phyloP scores from a whole-genome alignment of 2,329 filamentous ascomycete genomes.

The Botrytis squamosa region DNA sequence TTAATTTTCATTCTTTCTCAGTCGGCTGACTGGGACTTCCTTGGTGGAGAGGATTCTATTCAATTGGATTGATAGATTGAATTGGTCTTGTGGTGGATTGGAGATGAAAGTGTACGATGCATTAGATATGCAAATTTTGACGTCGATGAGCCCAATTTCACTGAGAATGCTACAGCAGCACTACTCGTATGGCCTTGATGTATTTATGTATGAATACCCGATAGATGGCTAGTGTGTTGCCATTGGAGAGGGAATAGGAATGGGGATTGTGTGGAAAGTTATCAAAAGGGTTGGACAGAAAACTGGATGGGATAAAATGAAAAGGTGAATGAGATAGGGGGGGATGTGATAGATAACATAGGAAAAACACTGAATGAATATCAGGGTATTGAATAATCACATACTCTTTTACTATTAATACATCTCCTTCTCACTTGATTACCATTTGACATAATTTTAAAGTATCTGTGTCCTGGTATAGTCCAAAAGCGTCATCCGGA shows the following conservation, averaged over 20 bases:
- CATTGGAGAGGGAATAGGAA: background rate
- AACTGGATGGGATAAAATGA: background rate
- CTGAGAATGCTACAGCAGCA: background rate
- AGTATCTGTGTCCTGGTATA: background rate
- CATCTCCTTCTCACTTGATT: background rate
- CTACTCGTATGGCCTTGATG: background rate
- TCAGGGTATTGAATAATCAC: background rate
- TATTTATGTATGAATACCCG: constrained; percentile 7
- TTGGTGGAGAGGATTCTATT: background rate
- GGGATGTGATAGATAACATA: background rate
- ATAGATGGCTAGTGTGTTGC: background rate
- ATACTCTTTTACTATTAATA: background rate
- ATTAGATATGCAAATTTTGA: background rate
- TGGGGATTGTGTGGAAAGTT: background rate
- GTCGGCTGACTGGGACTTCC: background rate
- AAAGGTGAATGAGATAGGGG: background rate
- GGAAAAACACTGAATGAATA: background rate
- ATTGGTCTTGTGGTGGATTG: background rate
- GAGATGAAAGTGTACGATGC: background rate
- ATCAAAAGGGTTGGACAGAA: background rate
- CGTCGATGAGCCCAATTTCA: background rate
- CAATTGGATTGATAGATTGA: background rate
- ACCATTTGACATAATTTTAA: background rate
- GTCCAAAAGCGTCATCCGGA: background rate
- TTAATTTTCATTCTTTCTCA: background rate